A percentile compares a stretch with the other conserved stretches of the same genome.
These are phyloP conservation scores for Pythium brassicae DNA, from an alignment of 352 stramenopile genomes.

Conservation along the genomic window DNA sequence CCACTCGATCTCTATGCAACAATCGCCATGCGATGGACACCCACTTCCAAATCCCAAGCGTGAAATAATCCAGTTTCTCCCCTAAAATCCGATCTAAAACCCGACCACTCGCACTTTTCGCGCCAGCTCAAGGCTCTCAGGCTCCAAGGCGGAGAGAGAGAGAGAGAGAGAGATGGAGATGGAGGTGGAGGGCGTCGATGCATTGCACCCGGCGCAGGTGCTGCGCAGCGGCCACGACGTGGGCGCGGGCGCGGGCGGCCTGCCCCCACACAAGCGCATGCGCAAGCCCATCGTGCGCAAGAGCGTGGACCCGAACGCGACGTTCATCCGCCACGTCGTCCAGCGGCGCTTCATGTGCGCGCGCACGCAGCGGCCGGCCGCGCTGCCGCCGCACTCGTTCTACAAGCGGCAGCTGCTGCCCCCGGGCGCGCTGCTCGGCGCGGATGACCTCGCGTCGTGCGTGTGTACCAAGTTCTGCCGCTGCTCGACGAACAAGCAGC, in stretches of 20 bases:
- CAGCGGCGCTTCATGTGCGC: slow-evolving; percentile 65
- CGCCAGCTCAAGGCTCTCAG: slow-evolving; percentile 8
- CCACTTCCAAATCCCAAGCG: no score
- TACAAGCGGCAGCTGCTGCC: slow-evolving; percentile 85
- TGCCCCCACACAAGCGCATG: slow-evolving; percentile 77
- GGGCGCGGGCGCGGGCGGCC: slow-evolving; percentile 48
- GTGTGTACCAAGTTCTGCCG: slow-evolving; percentile 87
- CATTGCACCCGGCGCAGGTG: slow-evolving; percentile 68
- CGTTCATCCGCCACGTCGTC: slow-evolving; percentile 80
- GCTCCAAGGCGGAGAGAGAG: no score
- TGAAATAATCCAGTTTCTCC: no score
- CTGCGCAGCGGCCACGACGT: slow-evolving; percentile 77
- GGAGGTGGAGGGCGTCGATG: no score
- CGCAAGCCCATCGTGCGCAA: slow-evolving; percentile 87
- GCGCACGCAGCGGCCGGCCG: slow-evolving; percentile 36
- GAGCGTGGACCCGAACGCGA: slow-evolving; percentile 82
- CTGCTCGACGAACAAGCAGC: slow-evolving; percentile 90
- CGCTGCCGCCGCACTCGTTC: slow-evolving; percentile 74
- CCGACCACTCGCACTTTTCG: no score
- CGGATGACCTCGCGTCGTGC: slow-evolving; percentile 71
- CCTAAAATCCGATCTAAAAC: no score
- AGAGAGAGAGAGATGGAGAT: no score
- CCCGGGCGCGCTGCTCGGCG: slow-evolving; percentile 47
- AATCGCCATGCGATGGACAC: no score
- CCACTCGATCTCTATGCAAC: no score